A percentile compares a stretch with the other conserved stretches of the same genome.
Evolutionary conservation across 2,329 filamentous ascomycete species (phyloP).

Genomic region (Fusarium brachygibbosum): DNA sequence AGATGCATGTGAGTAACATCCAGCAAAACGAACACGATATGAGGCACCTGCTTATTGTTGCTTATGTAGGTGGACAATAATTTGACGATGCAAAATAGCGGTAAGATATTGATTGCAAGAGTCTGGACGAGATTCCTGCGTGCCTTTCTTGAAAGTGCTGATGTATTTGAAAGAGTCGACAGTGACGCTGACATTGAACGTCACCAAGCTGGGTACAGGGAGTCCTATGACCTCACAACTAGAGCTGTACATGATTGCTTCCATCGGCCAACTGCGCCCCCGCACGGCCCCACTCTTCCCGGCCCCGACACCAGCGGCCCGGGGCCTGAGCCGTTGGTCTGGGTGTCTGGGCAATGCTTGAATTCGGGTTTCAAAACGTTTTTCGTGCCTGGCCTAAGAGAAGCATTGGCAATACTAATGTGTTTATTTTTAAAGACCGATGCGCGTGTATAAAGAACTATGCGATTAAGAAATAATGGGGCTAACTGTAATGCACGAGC

Average conservation of each 20-base stretch:
- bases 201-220: slow-evolving; percentile 3
- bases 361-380: not conserved
- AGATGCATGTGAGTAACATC: not conserved
- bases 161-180: not conserved
- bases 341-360: slow-evolving; percentile 18
- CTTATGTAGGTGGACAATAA: not conserved
- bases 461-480: not conserved
- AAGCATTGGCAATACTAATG: slow-evolving; percentile 1
- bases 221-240: slow-evolving; percentile 43
- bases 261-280: slow-evolving; percentile 33
- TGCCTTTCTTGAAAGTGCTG: not conserved
- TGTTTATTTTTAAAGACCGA: not conserved
- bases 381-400: not conserved
- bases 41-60: not conserved
- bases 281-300: slow-evolving; percentile 32
- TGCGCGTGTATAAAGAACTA: not conserved
- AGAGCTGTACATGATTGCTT: slow-evolving; percentile 6
- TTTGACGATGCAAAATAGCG: not conserved
- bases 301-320: slow-evolving; percentile 21
- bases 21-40: not conserved
- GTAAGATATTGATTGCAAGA: not conserved
- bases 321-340: slow-evolving; percentile 11
- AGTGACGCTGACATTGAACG: slow-evolving; percentile 32
- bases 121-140: not conserved
- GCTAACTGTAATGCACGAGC: not conserved